Conservation (phyloP, 2,329 filamentous ascomycete species). For the Echinosphaeria canescens region DNA sequence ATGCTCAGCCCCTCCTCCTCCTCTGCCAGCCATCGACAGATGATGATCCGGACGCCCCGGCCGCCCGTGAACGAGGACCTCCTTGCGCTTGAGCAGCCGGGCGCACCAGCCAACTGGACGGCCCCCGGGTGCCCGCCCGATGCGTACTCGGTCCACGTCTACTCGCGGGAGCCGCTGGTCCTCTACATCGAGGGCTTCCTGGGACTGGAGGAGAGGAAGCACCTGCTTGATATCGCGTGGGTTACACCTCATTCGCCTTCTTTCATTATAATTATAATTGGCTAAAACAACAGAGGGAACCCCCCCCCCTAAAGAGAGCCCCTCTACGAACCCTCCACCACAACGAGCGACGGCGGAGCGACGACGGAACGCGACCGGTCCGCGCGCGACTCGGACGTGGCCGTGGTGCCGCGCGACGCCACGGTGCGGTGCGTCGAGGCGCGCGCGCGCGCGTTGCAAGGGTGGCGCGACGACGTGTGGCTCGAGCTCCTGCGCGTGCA, state of each 20-base stretch:
- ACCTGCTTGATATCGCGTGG: constrained; percentile 29
- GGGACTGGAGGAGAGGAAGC: constrained; percentile 17
- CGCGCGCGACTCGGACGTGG: constrained; percentile 28
- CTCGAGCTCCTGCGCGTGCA: constrained; percentile 28
- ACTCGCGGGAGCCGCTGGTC: constrained; percentile 26
- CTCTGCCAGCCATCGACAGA: too few relatives aligned
- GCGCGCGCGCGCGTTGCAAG: constrained; percentile 23
- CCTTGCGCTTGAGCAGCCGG: constrained; percentile 20
- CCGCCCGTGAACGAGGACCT: constrained; percentile 26
- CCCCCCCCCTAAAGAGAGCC: constrained; percentile 16
- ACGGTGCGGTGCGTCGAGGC: constrained; percentile 22
- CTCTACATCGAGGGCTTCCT: constrained; percentile 31
- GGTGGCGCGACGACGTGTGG: constrained; percentile 29
- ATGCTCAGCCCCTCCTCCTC: constrained; percentile 9
- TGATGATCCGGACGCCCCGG: constrained; percentile 15
- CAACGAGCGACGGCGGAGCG: constrained; percentile 22
- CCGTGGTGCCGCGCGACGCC: constrained; percentile 22
- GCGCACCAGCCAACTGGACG: too few relatives aligned
- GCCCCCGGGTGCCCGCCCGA: constrained; percentile 15
- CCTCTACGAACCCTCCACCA: constrained; percentile 24
- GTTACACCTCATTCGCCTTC: constrained; percentile 1
- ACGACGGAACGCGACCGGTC: constrained; percentile 16
- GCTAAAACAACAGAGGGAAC: too few relatives aligned
- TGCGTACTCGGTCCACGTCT: constrained; percentile 21
- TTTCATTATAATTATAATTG: background rate